Evolutionary conservation across 768 basidiomycete genomes (phyloP), one percentile per base, ranked within the genome.

Genomic region (Tricholoma hemisulphureum): DNA sequence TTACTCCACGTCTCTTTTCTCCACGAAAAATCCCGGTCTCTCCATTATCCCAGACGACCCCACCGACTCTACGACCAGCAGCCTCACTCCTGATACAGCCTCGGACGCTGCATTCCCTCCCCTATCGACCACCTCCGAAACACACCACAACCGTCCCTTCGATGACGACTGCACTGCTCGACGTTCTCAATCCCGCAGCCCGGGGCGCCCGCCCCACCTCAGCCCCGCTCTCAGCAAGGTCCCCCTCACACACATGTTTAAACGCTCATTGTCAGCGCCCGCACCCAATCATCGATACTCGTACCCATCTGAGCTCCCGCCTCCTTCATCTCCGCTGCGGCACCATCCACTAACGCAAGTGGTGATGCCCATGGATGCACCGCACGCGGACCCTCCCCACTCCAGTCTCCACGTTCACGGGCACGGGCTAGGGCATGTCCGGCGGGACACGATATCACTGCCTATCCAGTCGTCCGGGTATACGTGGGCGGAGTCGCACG

Each of bases 211-310:
- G 9, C 18, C 6, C 14, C 53, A 31, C 20, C 18, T 4, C 16
- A 9, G 14, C 11, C 64, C 66, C 55, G 55, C 58, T 18, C 71
- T 78, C 43, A 76, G 81, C 68, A 69, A 68, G 35, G 73, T 83
- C 23, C 80, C 85, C 3, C 78, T 87, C 26, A 84, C 85, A 4
- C 77, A 84, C 51, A 83, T 86, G 83, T 84, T 82, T 75, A 86
- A 79, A 68, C 85, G 87, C 53, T 83, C 84, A 10, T 73, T 82
- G 3, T 87, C 87, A 34, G 82, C 80, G 7, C 83, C 83, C 3
- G 80, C 76, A 1, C 58, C 68, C 0, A 37, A 59, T 16, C 51
- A 58, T 18, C 39, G 57, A 4, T 23, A 21, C 2, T 29, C 53
- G 1, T 61, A 58, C 18, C n/a, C 70, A 6, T 24, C 32, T 11